Base-by-base conservation (phyloP, 2,329 filamentous ascomycete species). In the Apiospora phragmitis region DNA sequence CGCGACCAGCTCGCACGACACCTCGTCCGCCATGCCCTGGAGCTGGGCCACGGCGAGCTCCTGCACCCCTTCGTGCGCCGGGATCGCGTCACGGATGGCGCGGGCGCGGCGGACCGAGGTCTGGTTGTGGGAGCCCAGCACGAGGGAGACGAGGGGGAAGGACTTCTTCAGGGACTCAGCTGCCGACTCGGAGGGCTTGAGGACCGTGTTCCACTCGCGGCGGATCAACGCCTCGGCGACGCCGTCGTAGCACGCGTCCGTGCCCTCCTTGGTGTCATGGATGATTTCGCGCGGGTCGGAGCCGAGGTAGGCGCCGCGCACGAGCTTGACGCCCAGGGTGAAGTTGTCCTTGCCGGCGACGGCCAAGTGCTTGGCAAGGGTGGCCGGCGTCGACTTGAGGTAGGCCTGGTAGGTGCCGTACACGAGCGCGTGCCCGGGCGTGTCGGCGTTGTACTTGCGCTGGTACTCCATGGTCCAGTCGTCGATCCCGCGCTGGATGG, bases 1-100 rank as follows among this genome's bases (percentile, higher is more conserved):
- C 47, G 75, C 74, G 24, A 87, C 78, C 18, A 91, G 81, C 78
- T 90, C 88, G 78, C 89, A 91, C 79, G 92, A 94, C 68, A 98
- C 90, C 79, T 98, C 95, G 76, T 98, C 95, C 1, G 95, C 95
- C 95, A 98, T 98, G 51, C 95, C 95, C 84, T 95, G 93, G 0
- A 98, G 88, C 83, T 98, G 95, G 3, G 93, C 93, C 80, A 94
- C 94, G 0, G 85, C 83, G 2, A 88, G 80, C 59, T 87, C 84
- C 2, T 80, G 80, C 29, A 79, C 79, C 47, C 80, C 76, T 67
- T 81, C 79, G 14, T 82, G 80, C 42, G 81, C 84, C 8, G 82
- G 77, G 69, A 80, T 76, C 18, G 77, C 80, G 74, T 85, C 85
- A 70, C 88, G 83, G 35, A 91, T 81, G 16, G 81, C 83, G 32